These are phyloP conservation scores for Metschnikowia colocasiae DNA, from an alignment of 805 yeast genomes.

Conservation along the genomic window DNA sequence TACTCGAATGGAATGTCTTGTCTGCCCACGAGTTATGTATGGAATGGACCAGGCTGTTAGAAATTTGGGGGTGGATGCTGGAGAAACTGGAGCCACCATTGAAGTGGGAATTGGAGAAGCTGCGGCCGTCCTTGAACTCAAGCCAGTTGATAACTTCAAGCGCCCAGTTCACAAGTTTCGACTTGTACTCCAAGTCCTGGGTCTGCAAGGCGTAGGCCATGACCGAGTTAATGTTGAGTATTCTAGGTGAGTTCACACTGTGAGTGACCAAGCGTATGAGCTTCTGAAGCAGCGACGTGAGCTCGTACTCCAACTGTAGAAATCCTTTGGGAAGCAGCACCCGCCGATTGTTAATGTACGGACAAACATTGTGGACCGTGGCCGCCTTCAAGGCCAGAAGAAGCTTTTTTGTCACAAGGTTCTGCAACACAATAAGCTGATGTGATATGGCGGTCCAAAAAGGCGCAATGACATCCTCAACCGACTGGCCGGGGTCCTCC, in stretches of 20 bases:
- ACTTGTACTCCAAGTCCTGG: conserved; percentile 25
- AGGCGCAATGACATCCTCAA: conserved; percentile 42
- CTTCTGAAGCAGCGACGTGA: conserved; percentile 33
- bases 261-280: conserved; percentile 38
- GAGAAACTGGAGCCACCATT: conserved; percentile 8
- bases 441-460: conserved; percentile 49
- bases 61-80: conserved; percentile 8
- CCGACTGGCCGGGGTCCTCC: conserved; percentile 24
- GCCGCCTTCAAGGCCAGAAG: conserved; percentile 23
- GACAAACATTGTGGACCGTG: conserved; percentile 14
- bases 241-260: conserved; percentile 44
- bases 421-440: conserved; percentile 38
- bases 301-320: conserved; percentile 44
- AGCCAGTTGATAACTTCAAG: conserved; percentile 52
- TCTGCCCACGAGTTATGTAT: conserved; percentile 7
- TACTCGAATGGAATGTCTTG: conserved; percentile 14
- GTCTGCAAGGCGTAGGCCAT: conserved; percentile 22
- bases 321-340: conserved; percentile 36
- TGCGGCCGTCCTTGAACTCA: conserved; percentile 49
- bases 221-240: conserved; percentile 39
- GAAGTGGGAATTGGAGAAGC: conserved; percentile 7
- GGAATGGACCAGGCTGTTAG: conserved; percentile 5
- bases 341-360: conserved; percentile 30
- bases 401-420: conserved; percentile 36
- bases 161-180: conserved; percentile 48